Percentiles rank a stretch among this genome's conserved stretches.
Evolutionary conservation across 2,329 filamentous ascomycete species (phyloP).

Genomic region (Cladophialophora exuberans): DNA sequence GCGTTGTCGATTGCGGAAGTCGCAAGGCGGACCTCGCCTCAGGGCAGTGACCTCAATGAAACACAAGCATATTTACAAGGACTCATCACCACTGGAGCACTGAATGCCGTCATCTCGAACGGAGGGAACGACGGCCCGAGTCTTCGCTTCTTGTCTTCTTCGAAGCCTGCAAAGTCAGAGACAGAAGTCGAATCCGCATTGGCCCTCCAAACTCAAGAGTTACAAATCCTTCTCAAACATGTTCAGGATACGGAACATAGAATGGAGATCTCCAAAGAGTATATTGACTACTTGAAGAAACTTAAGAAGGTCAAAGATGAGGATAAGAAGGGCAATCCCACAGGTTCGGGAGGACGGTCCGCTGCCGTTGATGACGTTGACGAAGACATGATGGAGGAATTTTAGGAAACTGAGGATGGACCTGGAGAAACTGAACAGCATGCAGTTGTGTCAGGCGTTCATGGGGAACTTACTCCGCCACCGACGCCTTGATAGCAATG

Average conservation of each 20-base stretch:
- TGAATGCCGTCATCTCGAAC: conserved; percentile 57
- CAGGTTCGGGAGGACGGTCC: conserved; percentile 6
- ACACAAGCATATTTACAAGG: conserved; percentile 42
- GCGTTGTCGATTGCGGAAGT: conserved; percentile 60
- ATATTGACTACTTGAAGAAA: conserved; percentile 57
- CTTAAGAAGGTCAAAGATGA: conserved; percentile 44
- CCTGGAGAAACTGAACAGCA: no score
- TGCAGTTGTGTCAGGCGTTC: no score
- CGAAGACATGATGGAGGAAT: conserved; percentile 36
- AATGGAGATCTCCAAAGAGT: conserved; percentile 62
- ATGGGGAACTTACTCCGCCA: no score
- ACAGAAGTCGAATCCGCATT: conserved; percentile 46
- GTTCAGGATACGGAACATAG: conserved; percentile 59
- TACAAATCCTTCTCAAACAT: conserved; percentile 55
- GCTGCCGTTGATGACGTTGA: conserved; percentile 27
- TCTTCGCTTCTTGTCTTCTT: conserved; percentile 56
- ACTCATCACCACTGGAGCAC: conserved; percentile 54
- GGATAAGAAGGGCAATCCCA: conserved; percentile 24
- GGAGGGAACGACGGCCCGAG: conserved; percentile 46
- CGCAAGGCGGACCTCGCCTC: conserved; percentile 39
- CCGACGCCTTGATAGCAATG: no score
- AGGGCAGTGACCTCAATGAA: conserved; percentile 33
- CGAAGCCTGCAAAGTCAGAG: conserved; percentile 43
- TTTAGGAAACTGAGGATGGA: no score
- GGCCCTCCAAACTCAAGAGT: conserved; percentile 52